phyloP scores from a whole-genome alignment of 1,284 basidiomycete genomes.

The Ceratobasidium papillatum region DNA sequence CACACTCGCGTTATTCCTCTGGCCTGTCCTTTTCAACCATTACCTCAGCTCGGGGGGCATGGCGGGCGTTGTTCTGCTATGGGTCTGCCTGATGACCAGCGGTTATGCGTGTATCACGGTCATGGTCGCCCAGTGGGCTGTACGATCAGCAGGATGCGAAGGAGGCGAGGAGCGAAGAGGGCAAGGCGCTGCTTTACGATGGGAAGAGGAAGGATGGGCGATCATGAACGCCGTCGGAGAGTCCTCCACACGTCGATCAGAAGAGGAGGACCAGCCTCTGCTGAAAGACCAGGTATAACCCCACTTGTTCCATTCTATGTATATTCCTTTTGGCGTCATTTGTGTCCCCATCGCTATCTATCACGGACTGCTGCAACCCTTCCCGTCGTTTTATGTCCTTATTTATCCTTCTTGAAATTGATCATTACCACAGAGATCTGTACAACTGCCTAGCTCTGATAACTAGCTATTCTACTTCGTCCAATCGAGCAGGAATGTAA shows the following conservation, averaged over 20 bases:
- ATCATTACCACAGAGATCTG: background rate
- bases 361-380: slow-evolving; percentile 9
- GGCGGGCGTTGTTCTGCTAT: slow-evolving; percentile 24
- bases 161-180: slow-evolving; percentile 7
- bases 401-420: background rate
- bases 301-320: background rate
- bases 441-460: background rate
- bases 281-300: slow-evolving; percentile 24
- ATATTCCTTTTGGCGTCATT: background rate
- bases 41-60: slow-evolving; percentile 14
- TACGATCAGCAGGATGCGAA: background rate
- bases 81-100: slow-evolving; percentile 27
- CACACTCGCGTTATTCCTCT: slow-evolving; percentile 26
- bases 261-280: background rate
- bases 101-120: slow-evolving; percentile 29
- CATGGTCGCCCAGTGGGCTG: slow-evolving; percentile 5
- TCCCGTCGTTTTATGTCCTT: slow-evolving; percentile 12
- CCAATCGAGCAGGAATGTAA: slow-evolving; percentile 72
- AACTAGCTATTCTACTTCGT: slow-evolving; percentile 20
- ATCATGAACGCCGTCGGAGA: slow-evolving; percentile 14
- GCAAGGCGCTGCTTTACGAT: slow-evolving; percentile 17
- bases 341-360: background rate
- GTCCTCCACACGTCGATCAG: background rate
- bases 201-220: slow-evolving; percentile 35
- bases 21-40: slow-evolving; percentile 25